Percentiles rank a stretch among this genome's conserved stretches.
These are phyloP conservation scores for Sugiyamaella americana DNA, from an alignment of 805 yeast genomes.

Conservation along the genomic window DNA sequence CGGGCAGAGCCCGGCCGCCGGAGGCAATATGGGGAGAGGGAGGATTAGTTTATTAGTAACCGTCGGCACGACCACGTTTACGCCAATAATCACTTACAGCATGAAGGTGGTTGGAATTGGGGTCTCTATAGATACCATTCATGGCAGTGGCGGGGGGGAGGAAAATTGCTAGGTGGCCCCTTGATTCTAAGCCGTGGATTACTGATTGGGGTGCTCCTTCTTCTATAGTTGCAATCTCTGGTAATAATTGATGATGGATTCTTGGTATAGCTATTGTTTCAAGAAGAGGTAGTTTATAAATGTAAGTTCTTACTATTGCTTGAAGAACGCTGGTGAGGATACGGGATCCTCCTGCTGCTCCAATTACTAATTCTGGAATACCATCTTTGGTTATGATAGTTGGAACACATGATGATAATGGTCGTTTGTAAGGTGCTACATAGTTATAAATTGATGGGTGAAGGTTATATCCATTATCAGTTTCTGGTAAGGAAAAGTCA, in stretches of 20 bases:
- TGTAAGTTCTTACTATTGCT: slow-evolving; percentile 62
- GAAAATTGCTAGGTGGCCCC: slow-evolving; percentile 46
- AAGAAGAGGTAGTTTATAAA: slow-evolving; percentile 51
- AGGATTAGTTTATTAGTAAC: slow-evolving; percentile 37
- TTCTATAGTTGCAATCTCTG: slow-evolving; percentile 62
- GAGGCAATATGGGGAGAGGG: not conserved
- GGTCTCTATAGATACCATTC: slow-evolving; percentile 45
- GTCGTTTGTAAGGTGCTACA: slow-evolving; percentile 70
- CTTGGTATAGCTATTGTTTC: slow-evolving; percentile 76
- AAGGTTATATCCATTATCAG: slow-evolving; percentile 69
- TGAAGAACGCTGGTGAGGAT: slow-evolving; percentile 80
- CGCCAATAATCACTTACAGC: slow-evolving; percentile 93
- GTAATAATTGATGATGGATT: slow-evolving; percentile 83
- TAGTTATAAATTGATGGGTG: slow-evolving; percentile 77
- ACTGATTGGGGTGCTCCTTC: slow-evolving; percentile 36
- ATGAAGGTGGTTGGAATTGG: slow-evolving; percentile 40
- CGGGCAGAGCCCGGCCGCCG: slow-evolving; percentile 1
- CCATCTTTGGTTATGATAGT: slow-evolving; percentile 47
- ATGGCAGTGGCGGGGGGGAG: slow-evolving; percentile 47
- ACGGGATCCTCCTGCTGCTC: slow-evolving; percentile 93
- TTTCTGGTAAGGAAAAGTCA: slow-evolving; percentile 73
- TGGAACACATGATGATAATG: slow-evolving; percentile 80
- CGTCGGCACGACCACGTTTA: slow-evolving; percentile 69
- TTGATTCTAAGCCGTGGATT: slow-evolving; percentile 31
- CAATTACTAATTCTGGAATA: slow-evolving; percentile 61